Conservation (phyloP, 108 stramenopile species). For the Discostella pseudostelligera region DNA sequence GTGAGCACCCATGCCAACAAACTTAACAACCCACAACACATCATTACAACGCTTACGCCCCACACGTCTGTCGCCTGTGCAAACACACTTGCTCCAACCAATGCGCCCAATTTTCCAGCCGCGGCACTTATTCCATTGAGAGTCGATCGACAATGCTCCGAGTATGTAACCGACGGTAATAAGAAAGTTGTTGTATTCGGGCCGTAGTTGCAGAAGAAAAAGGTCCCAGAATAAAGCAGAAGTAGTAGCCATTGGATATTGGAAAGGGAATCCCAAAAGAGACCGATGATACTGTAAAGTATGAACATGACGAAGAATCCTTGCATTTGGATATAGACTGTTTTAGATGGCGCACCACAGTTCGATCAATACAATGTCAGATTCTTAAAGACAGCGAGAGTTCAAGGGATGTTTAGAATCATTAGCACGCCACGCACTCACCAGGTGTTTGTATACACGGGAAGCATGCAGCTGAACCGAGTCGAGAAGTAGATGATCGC, state of each 20-base stretch:
- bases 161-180: constrained; percentile 70
- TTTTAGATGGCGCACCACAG: neutral
- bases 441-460: constrained; percentile 64
- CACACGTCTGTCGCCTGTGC: constrained; percentile 60
- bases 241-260: constrained; percentile 48
- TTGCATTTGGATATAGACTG: constrained; percentile 74
- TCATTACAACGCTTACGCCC: constrained; percentile 69
- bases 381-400: too few species aligned
- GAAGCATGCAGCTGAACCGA: constrained; percentile 16
- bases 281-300: constrained; percentile 75
- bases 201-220: constrained; percentile 68
- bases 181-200: constrained; percentile 73
- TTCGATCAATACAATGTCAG: neutral
- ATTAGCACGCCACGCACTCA: neutral
- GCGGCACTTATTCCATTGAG: constrained; percentile 86
- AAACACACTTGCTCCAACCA: constrained; percentile 73
- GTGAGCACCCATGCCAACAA: constrained; percentile 63
- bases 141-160: constrained; percentile 67
- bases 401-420: too few species aligned
- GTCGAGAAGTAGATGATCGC: constrained; percentile 21
- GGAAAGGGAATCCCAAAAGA: constrained; percentile 58
- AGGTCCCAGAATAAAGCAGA: constrained; percentile 51
- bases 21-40: constrained; percentile 66
- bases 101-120: constrained; percentile 76
- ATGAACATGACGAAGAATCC: constrained; percentile 79